phyloP scores from a whole-genome alignment of 768 basidiomycete genomes.

The Postia placenta region DNA sequence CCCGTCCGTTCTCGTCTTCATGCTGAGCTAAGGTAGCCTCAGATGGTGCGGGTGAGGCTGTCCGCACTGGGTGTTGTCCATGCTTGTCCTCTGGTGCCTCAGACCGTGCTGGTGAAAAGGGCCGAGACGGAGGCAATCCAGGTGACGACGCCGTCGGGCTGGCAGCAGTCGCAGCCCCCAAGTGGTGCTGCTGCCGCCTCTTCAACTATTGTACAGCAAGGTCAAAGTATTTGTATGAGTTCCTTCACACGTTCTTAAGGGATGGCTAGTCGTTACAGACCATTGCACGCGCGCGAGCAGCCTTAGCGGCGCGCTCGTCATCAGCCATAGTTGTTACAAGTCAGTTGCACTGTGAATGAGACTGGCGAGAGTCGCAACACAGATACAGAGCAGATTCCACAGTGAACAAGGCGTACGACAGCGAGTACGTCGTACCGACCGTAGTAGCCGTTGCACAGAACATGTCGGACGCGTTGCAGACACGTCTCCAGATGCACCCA shows the following conservation, averaged over 20 bases:
- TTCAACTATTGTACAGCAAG: too few relatives aligned
- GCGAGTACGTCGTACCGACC: too few relatives aligned
- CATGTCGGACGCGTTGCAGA: too few relatives aligned
- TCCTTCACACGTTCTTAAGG: slow-evolving; percentile 1
- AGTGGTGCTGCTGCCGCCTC: slow-evolving; percentile 74
- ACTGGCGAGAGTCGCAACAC: too few relatives aligned
- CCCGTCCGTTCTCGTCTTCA: slow-evolving; percentile 37
- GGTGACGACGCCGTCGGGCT: slow-evolving; percentile 36
- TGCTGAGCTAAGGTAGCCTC: slow-evolving; percentile 9
- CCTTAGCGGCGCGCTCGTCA: slow-evolving; percentile 74
- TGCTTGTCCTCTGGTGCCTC: slow-evolving; percentile 10
- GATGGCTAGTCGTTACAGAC: slow-evolving; percentile 37
- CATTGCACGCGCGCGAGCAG: slow-evolving; percentile 80
- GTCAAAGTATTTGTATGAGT: too few relatives aligned
- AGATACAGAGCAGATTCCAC: too few relatives aligned
- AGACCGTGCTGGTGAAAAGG: slow-evolving; percentile 23
- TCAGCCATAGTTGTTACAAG: slow-evolving; percentile 42
- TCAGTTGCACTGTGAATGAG: too few relatives aligned
- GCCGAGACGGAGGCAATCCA: slow-evolving; percentile 39
- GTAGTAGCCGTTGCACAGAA: too few relatives aligned
- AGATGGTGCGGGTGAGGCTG: slow-evolving; percentile 23
- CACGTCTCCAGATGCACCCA: too few relatives aligned
- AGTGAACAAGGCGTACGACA: too few relatives aligned
- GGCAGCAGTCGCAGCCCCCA: slow-evolving; percentile 22
- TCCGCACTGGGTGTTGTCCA: slow-evolving; percentile 39